Conservation (phyloP, 305 asterid genomes). For the Lippia alba region DNA sequence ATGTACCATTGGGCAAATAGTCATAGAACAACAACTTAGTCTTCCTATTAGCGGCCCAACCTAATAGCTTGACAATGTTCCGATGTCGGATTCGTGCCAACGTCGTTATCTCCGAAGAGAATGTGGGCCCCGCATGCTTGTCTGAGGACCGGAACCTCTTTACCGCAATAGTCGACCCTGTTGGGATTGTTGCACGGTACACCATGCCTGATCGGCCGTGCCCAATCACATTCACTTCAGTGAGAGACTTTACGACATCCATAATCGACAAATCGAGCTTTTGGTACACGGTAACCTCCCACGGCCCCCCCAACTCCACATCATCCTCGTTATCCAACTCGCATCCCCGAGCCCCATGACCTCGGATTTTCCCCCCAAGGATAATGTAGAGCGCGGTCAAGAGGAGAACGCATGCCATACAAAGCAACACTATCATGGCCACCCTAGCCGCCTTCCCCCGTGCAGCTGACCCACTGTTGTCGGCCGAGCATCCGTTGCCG, state of each 20-base stretch:
- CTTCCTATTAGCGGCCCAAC: conserved; percentile 79
- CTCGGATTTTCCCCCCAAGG: conserved; percentile 34
- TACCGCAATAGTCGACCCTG: conserved; percentile 66
- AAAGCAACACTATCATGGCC: conserved; percentile 59
- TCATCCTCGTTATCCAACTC: conserved; percentile 48
- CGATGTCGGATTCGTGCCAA: conserved; percentile 72
- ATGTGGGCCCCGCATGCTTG: conserved; percentile 54
- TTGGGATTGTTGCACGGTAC: conserved; percentile 52
- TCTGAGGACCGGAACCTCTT: conserved; percentile 63
- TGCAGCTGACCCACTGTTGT: conserved; percentile 30
- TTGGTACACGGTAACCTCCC: conserved; percentile 85
- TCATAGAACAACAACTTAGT: conserved; percentile 73
- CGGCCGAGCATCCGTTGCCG: conserved; percentile 53
- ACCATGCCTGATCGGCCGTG: conserved; percentile 80
- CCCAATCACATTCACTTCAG: conserved; percentile 59
- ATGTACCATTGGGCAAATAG: conserved; percentile 66
- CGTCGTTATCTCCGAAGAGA: conserved; percentile 74
- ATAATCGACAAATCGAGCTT: conserved; percentile 67
- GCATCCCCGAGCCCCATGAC: conserved; percentile 42
- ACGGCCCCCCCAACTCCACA: conserved; percentile 66
- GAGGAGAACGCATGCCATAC: conserved; percentile 54
- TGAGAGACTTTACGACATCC: conserved; percentile 58
- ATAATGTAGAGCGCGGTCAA: conserved; percentile 56
- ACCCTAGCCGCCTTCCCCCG: conserved; percentile 52
- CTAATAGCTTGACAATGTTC: conserved; percentile 69